These are phyloP conservation scores for Zygnema cylindricum DNA, from an alignment of 139 green algal species.

Conservation along the genomic window DNA sequence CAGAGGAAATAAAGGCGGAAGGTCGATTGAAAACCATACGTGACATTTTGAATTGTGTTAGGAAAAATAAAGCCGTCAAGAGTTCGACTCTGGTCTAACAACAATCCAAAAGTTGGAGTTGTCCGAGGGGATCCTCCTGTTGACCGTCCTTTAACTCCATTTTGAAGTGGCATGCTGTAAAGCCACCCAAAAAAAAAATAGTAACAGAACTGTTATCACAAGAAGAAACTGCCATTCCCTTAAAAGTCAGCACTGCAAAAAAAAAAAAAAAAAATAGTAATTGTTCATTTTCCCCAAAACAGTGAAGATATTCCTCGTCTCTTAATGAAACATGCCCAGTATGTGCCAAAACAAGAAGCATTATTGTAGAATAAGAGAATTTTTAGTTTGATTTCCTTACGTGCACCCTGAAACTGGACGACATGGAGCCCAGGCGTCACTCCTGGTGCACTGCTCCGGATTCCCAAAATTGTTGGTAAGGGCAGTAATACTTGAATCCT, in stretches of 20 bases:
- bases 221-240: background rate
- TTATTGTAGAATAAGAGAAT: background rate
- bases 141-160: background rate
- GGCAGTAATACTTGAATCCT: background rate
- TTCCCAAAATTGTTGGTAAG: conserved; percentile 33
- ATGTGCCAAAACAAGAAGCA: background rate
- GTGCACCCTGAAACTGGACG: background rate
- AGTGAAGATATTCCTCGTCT: background rate
- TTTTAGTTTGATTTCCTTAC: background rate
- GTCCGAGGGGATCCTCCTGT: background rate
- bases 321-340: background rate
- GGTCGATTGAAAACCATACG: too few species aligned
- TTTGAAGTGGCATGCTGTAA: background rate
- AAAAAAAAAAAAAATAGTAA: background rate
- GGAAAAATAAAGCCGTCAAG: too few species aligned
- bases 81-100: background rate
- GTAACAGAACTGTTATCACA: background rate
- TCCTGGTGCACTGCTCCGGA: background rate
- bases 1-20: background rate
- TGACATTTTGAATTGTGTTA: too few species aligned
- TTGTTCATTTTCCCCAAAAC: background rate
- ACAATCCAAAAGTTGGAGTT: background rate
- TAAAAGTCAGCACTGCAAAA: background rate
- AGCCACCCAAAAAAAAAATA: background rate
- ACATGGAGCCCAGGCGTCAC: background rate